Evolutionary conservation across 2,329 filamentous ascomycete genomes (phyloP).

Genomic region (Plectosphaerella plurivora): DNA sequence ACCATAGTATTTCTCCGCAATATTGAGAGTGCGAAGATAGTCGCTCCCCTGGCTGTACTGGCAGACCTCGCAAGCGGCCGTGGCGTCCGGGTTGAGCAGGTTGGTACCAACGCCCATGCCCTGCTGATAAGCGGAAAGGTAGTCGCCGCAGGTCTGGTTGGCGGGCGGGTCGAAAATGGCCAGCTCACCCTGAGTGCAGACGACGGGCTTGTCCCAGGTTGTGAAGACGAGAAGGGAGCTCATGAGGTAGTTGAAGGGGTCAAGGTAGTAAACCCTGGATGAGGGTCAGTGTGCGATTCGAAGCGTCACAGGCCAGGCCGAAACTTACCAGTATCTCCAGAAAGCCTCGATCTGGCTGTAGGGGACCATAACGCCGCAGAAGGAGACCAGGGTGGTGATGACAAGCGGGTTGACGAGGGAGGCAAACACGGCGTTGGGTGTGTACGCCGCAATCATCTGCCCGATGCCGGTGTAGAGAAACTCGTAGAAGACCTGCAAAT

Average conservation of each 20-base stretch:
- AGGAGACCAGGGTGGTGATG: slow-evolving; percentile 57
- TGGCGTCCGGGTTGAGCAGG: slow-evolving; percentile 56
- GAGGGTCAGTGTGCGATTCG: background rate
- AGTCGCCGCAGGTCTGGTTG: slow-evolving; percentile 51
- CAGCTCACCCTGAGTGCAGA: slow-evolving; percentile 46
- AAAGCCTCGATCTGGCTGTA: slow-evolving; percentile 58
- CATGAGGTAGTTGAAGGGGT: background rate
- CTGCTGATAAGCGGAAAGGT: slow-evolving; percentile 47
- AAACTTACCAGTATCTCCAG: slow-evolving; percentile 56
- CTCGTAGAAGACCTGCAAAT: slow-evolving; percentile 39
- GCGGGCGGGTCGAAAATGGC: slow-evolving; percentile 46
- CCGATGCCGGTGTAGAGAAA: slow-evolving; percentile 58
- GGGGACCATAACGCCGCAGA: slow-evolving; percentile 72
- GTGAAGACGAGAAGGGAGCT: background rate
- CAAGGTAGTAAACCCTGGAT: slow-evolving; percentile 3
- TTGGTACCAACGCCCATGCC: slow-evolving; percentile 42
- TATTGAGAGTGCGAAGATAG: slow-evolving; percentile 54
- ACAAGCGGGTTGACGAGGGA: slow-evolving; percentile 53
- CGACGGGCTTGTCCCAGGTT: slow-evolving; percentile 34
- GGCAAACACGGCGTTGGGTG: slow-evolving; percentile 57
- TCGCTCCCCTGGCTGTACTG: slow-evolving; percentile 52
- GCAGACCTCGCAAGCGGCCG: slow-evolving; percentile 53
- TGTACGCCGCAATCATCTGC: slow-evolving; percentile 59
- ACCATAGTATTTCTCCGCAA: slow-evolving; percentile 56
- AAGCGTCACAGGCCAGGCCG: background rate